A percentile compares a stretch with the other conserved stretches of the same genome.
Conservation (phyloP, 352 stramenopile species). For the Phytophthora pinifolia region DNA sequence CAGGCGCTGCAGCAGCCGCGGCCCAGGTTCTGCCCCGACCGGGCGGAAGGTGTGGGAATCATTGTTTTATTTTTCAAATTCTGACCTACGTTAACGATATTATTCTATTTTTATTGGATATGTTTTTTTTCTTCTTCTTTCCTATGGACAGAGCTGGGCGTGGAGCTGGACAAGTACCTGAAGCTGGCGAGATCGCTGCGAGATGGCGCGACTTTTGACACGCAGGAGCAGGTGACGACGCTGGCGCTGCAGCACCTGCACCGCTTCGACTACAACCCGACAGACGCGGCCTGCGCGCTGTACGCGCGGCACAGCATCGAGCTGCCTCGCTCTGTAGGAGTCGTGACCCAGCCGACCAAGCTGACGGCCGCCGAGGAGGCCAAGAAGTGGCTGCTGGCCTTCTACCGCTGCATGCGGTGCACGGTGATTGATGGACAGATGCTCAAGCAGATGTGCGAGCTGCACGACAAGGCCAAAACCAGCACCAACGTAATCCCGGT, state of each 20-base stretch:
- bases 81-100: constrained; percentile 4
- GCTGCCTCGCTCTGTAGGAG: constrained; percentile 36
- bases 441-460: constrained; percentile 45
- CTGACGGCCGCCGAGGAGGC: constrained; percentile 38
- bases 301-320: constrained; percentile 85
- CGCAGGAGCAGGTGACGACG: constrained; percentile 67
- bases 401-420: constrained; percentile 64
- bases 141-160: constrained; percentile 42
- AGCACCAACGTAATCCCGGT: constrained; percentile 28
- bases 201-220: constrained; percentile 82
- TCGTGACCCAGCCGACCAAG: constrained; percentile 13
- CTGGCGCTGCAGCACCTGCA: constrained; percentile 80
- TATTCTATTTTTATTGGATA: constrained; percentile 3
- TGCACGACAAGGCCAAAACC: constrained; percentile 33
- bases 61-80: constrained; percentile 3
- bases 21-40: constrained; percentile 46
- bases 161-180: constrained; percentile 79
- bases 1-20: constrained; percentile 35
- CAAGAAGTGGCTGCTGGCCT: constrained; percentile 58
- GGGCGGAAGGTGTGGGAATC: constrained; percentile 49
- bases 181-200: constrained; percentile 70
- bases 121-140: constrained; percentile 7
- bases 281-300: constrained; percentile 74
- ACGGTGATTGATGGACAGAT: constrained; percentile 36
- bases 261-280: constrained; percentile 79